Conservation (phyloP, 2,329 filamentous ascomycete genomes). For the Aspergillus eucalypticola region DNA sequence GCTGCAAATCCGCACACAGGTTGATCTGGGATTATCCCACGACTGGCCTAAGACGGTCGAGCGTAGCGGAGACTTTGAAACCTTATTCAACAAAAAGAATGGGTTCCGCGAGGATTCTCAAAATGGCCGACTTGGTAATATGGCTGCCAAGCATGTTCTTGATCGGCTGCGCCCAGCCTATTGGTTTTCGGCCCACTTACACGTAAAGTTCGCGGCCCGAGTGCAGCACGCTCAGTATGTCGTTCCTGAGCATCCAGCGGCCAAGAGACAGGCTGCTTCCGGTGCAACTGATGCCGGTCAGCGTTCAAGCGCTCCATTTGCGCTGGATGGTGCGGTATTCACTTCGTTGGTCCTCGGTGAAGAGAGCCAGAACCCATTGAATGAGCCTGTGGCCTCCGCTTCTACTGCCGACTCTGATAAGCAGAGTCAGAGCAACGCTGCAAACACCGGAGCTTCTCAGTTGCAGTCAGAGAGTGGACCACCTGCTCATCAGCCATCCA, state of each 20-base stretch:
- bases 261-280: constrained; percentile 1
- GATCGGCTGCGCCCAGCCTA: constrained; percentile 76
- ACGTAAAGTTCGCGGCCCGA: constrained; percentile 77
- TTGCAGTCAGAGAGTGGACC: neutral
- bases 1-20: constrained; percentile 77
- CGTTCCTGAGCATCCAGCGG: constrained; percentile 2
- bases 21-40: constrained; percentile 89
- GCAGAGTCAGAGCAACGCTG: neutral
- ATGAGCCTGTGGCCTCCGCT: neutral
- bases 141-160: constrained; percentile 76
- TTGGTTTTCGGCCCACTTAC: constrained; percentile 94
- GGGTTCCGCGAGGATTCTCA: constrained; percentile 74
- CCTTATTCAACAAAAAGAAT: constrained; percentile 71
- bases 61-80: constrained; percentile 67
- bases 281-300: neutral
- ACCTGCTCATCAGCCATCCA: neutral
- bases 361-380: constrained; percentile 8
- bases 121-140: constrained; percentile 73
- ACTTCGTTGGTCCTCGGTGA: constrained; percentile 14
- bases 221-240: constrained; percentile 49
- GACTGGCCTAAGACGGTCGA: constrained; percentile 92
- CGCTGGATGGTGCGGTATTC: constrained; percentile 23
- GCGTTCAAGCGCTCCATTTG: constrained; percentile 14
- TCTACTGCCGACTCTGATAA: neutral
- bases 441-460: neutral